Conservation (phyloP, 768 basidiomycete species). For the Goffeauzyma gilvescens region DNA sequence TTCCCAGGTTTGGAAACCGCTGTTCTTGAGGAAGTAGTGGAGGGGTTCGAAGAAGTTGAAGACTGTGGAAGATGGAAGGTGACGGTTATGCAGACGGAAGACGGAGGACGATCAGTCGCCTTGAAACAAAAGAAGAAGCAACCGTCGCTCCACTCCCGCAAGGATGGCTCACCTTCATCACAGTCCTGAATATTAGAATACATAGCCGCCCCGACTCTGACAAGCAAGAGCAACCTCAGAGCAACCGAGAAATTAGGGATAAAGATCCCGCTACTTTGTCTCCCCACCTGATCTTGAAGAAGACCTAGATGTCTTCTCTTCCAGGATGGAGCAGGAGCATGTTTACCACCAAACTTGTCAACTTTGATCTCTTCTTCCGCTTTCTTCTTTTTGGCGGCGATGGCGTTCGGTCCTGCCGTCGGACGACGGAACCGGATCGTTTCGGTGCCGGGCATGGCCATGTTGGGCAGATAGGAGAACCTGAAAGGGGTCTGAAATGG, state of each 20-base stretch:
- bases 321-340: constrained; percentile 12
- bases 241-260: constrained; percentile 67
- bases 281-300: constrained; percentile 26
- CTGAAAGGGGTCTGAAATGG: too few relatives aligned
- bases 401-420: constrained; percentile 23
- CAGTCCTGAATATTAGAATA: constrained; percentile 88
- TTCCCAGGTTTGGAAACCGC: constrained; percentile 98
- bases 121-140: not conserved
- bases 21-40: constrained; percentile 67
- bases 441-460: constrained; percentile 24
- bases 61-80: constrained; percentile 38
- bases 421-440: constrained; percentile 26
- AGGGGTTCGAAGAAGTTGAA: constrained; percentile 99
- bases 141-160: too few relatives aligned
- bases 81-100: constrained; percentile 2
- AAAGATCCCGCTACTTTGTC: constrained; percentile 45
- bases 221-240: constrained; percentile 58
- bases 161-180: constrained; percentile 58
- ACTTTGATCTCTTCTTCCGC: not conserved
- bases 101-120: not conserved
- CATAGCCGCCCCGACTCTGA: constrained; percentile 74
- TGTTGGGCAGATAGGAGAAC: not conserved
- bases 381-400: constrained; percentile 4
- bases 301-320: constrained; percentile 28
- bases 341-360: constrained; percentile 11